These are phyloP conservation scores for Diaporthe sp. DNA, from an alignment of 2,329 filamentous ascomycete species.

Conservation along the genomic window DNA sequence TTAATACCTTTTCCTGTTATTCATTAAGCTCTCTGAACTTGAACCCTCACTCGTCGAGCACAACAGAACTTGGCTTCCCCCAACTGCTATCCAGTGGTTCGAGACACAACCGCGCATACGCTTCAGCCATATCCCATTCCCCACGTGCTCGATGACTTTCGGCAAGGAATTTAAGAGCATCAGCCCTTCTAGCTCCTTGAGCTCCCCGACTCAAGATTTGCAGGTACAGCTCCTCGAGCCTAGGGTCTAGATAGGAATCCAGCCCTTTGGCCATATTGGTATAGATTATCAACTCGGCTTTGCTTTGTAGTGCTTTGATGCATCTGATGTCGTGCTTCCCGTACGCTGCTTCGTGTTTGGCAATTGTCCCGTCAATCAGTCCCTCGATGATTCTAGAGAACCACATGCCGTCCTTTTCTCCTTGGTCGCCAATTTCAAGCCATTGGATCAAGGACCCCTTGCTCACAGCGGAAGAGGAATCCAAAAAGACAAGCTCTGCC, in stretches of 20 bases:
- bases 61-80: neutral
- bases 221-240: constrained; percentile 2
- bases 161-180: neutral
- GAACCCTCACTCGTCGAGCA: neutral
- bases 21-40: neutral
- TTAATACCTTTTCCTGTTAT: too few relatives aligned
- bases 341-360: neutral
- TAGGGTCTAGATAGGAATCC: neutral
- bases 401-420: constrained; percentile 4
- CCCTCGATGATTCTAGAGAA: neutral
- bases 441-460: neutral
- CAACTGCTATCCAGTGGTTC: neutral
- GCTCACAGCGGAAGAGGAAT: neutral
- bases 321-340: neutral
- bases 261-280: neutral
- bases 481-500: neutral
- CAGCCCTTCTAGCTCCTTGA: neutral
- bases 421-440: neutral
- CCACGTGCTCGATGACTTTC: constrained; percentile 5
- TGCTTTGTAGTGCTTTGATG: constrained; percentile 1
- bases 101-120: neutral
- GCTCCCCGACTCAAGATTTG: neutral
- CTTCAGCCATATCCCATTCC: neutral
- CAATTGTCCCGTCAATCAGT: neutral
- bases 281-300: neutral